Percentiles rank a stretch among this genome's conserved stretches.
Evolutionary conservation across 139 green algal genomes (phyloP).

Genomic region (Volvox reticuliferus): DNA sequence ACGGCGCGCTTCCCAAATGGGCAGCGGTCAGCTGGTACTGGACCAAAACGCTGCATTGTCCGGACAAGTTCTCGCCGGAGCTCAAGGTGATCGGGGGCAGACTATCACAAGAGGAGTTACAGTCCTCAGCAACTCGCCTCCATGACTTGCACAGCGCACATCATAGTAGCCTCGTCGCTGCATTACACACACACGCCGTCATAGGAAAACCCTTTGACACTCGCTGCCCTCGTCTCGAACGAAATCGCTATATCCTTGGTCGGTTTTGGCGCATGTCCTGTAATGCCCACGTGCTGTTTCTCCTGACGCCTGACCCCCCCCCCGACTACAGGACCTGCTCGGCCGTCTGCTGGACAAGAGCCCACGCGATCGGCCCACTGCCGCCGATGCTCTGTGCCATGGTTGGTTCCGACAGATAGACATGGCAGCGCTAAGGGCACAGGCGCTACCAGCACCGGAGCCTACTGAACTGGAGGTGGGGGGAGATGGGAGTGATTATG

Average conservation of each 20-base stretch:
- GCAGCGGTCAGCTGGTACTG: conserved; percentile 53
- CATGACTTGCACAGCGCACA: too few species aligned
- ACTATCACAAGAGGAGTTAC: too few species aligned
- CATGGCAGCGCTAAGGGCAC: not conserved
- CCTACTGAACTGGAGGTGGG: conserved; percentile 34
- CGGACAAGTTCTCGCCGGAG: conserved; percentile 45
- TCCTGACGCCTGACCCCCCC: too few species aligned
- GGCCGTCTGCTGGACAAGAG: conserved; percentile 44
- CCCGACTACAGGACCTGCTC: conserved; percentile 36
- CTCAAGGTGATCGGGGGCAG: conserved; percentile 2
- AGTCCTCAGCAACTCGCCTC: too few species aligned
- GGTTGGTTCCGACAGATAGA: conserved; percentile 16
- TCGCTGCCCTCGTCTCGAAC: too few species aligned
- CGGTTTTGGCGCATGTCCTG: too few species aligned
- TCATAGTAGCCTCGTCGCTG: too few species aligned
- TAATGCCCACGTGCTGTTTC: too few species aligned
- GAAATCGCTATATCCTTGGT: too few species aligned
- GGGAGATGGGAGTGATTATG: too few species aligned
- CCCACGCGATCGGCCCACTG: conserved; percentile 40
- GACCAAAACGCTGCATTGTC: conserved; percentile 53
- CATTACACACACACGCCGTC: too few species aligned
- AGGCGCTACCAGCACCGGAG: not conserved
- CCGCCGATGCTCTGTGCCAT: conserved; percentile 20
- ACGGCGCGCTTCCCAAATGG: conserved; percentile 48
- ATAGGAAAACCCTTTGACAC: too few species aligned